phyloP scores from a whole-genome alignment of 257 asterid species.

The Scutellaria minor region DNA sequence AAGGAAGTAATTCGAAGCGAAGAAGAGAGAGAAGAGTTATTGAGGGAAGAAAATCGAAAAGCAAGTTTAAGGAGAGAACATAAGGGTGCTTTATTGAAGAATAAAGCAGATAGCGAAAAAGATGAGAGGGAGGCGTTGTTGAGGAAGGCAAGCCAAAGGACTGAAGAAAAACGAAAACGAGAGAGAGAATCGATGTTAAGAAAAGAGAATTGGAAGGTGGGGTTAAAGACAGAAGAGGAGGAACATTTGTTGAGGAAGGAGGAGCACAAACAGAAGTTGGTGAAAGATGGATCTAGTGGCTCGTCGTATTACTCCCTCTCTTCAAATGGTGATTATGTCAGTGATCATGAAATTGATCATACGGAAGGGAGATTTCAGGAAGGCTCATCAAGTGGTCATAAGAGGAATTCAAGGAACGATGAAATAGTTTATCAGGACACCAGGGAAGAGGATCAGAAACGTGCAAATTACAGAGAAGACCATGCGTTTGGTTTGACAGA shows the following conservation, averaged over 20 bases:
- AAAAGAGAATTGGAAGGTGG: slow-evolving; percentile 45
- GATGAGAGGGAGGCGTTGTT: slow-evolving; percentile 42
- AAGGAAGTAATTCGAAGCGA: slow-evolving; percentile 39
- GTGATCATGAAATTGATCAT: slow-evolving; percentile 55
- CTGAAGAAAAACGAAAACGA: slow-evolving; percentile 28
- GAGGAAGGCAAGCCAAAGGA: slow-evolving; percentile 36
- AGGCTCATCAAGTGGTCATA: slow-evolving; percentile 39
- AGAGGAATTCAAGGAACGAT: slow-evolving; percentile 44
- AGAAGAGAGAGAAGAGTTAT: slow-evolving; percentile 32
- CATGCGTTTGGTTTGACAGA: slow-evolving; percentile 44
- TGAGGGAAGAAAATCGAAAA: slow-evolving; percentile 36
- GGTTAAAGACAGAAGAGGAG: slow-evolving; percentile 51
- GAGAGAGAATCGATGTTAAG: slow-evolving; percentile 34
- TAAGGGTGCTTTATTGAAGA: slow-evolving; percentile 25
- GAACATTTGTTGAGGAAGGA: slow-evolving; percentile 45
- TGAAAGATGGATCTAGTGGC: slow-evolving; percentile 75
- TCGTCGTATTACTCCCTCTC: slow-evolving; percentile 79
- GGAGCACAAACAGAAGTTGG: slow-evolving; percentile 51
- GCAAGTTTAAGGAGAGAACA: slow-evolving; percentile 38
- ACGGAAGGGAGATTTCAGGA: slow-evolving; percentile 46
- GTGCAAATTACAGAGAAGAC: slow-evolving; percentile 46
- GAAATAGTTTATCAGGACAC: slow-evolving; percentile 43
- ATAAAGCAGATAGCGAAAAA: slow-evolving; percentile 26
- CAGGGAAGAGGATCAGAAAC: slow-evolving; percentile 39
- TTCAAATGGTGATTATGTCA: slow-evolving; percentile 61